Conservation (phyloP, 768 basidiomycete genomes). For the Lentinus tigrinus region DNA sequence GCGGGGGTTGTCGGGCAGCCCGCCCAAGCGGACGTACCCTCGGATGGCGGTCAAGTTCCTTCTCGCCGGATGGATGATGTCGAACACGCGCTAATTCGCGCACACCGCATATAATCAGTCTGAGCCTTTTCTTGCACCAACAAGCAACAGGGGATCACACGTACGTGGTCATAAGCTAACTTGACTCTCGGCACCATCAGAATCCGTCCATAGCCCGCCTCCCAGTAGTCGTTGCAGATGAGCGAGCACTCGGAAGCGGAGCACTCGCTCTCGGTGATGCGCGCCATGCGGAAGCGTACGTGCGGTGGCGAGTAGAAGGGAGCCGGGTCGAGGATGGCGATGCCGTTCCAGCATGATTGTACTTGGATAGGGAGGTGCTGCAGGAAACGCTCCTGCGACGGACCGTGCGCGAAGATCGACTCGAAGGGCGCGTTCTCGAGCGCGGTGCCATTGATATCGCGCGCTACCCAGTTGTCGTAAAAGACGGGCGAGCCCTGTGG, state of each 20-base stretch:
- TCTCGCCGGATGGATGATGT: slow-evolving; percentile 88
- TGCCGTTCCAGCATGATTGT: slow-evolving; percentile 98
- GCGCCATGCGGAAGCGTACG: slow-evolving; percentile 95
- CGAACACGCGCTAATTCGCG: slow-evolving; percentile 74
- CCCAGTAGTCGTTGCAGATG: slow-evolving; percentile 99
- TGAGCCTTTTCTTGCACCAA: too few relatives aligned
- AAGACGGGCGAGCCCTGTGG: slow-evolving; percentile 81
- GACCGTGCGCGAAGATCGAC: slow-evolving; percentile 81
- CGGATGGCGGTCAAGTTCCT: slow-evolving; percentile 95
- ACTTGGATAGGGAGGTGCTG: slow-evolving; percentile 93
- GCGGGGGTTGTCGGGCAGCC: slow-evolving; percentile 91
- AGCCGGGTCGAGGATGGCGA: slow-evolving; percentile 92
- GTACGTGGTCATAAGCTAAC: slow-evolving; percentile 87
- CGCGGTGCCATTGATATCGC: slow-evolving; percentile 98
- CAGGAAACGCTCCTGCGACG: slow-evolving; percentile 81
- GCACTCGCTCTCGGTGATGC: slow-evolving; percentile 84
- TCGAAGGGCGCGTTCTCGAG: slow-evolving; percentile 98
- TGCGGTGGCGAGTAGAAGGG: slow-evolving; percentile 92
- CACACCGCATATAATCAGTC: too few relatives aligned
- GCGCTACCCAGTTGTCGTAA: slow-evolving; percentile 98
- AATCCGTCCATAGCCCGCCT: slow-evolving; percentile 92
- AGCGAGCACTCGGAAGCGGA: slow-evolving; percentile 94
- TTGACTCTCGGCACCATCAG: slow-evolving; percentile 98
- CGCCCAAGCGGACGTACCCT: slow-evolving; percentile 92
- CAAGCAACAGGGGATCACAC: too few relatives aligned